Percentiles rank a stretch among this genome's conserved stretches.
Evolutionary conservation across 768 basidiomycete species (phyloP).

Genomic region (Crassisporium funariophilum): DNA sequence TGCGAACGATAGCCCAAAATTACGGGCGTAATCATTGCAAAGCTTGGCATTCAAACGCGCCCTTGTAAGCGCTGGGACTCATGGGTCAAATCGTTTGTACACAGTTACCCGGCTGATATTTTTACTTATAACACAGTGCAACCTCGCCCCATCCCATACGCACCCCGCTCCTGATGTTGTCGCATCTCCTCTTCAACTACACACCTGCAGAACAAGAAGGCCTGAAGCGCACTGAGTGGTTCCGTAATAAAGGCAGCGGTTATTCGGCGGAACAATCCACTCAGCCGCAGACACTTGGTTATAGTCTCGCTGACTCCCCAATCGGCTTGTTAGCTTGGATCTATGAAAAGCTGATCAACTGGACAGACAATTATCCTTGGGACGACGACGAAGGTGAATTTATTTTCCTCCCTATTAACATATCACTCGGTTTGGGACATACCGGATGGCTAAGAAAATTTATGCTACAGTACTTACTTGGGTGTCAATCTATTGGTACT

Average conservation of each 20-base stretch:
- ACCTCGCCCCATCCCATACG: constrained; percentile 20
- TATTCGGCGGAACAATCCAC: constrained; percentile 45
- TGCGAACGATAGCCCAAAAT: constrained; percentile 23
- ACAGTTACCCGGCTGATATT: too few species aligned
- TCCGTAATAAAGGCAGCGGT: constrained; percentile 32
- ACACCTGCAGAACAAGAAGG: constrained; percentile 37
- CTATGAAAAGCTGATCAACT: constrained; percentile 50
- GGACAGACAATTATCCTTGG: constrained; percentile 59
- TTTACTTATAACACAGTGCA: background rate
- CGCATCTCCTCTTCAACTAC: constrained; percentile 26
- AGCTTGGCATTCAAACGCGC: constrained; percentile 53
- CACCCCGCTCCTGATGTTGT: constrained; percentile 24
- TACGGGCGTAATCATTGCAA: constrained; percentile 42
- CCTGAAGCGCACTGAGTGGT: constrained; percentile 31
- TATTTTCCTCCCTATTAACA: background rate
- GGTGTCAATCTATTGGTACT: constrained; percentile 62
- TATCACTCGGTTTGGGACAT: background rate
- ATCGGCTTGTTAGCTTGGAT: constrained; percentile 56
- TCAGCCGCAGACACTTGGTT: constrained; percentile 55
- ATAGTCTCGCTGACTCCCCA: constrained; percentile 60
- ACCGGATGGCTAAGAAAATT: background rate
- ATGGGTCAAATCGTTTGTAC: constrained; percentile 1
- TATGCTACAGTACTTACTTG: constrained; percentile 52
- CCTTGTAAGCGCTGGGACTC: constrained; percentile 28
- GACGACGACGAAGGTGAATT: constrained; percentile 52